These are phyloP conservation scores for Lotmaria passim DNA, from an alignment of 208 protist species.

Conservation along the genomic window DNA sequence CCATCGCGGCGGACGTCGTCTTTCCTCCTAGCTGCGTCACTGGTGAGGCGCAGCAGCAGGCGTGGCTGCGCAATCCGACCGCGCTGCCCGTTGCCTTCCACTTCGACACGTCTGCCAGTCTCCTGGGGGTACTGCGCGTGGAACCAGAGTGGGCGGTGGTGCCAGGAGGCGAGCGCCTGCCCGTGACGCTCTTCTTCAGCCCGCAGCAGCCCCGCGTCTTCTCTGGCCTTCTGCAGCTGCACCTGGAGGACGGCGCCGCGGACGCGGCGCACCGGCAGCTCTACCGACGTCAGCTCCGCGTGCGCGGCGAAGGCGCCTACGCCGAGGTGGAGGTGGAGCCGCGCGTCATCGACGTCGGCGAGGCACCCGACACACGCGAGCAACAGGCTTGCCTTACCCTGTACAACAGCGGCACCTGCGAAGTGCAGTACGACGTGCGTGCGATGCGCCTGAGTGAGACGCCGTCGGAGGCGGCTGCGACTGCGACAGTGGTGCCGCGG, in stretches of 20 bases:
- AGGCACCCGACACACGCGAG: conserved; percentile 53
- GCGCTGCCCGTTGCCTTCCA: conserved; percentile 72
- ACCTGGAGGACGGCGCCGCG: conserved; percentile 39
- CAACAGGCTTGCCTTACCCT: conserved; percentile 72
- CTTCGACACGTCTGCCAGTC: conserved; percentile 46
- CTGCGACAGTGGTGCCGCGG: conserved; percentile 29
- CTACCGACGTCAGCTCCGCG: conserved; percentile 41
- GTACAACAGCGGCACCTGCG: conserved; percentile 87
- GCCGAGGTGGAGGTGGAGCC: conserved; percentile 85
- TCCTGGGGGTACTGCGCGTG: conserved; percentile 58
- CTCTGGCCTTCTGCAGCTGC: conserved; percentile 57
- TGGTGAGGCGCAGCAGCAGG: conserved; percentile 43
- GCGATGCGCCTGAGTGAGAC: conserved; percentile 19
- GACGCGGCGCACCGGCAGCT: conserved; percentile 18
- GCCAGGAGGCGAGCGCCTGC: conserved; percentile 42
- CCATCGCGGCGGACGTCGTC: conserved; percentile 42
- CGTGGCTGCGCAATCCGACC: conserved; percentile 81
- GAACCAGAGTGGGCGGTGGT: conserved; percentile 70
- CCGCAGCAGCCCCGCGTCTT: conserved; percentile 59
- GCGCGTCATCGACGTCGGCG: conserved; percentile 60
- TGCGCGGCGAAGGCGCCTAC: conserved; percentile 71
- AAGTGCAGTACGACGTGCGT: conserved; percentile 82
- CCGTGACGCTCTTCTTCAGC: conserved; percentile 60
- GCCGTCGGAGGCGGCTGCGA: conserved; percentile 1
- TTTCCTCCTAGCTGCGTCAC: conserved; percentile 85